phyloP scores from a whole-genome alignment of 129 eudicot genomes.

The Arctium minus region DNA sequence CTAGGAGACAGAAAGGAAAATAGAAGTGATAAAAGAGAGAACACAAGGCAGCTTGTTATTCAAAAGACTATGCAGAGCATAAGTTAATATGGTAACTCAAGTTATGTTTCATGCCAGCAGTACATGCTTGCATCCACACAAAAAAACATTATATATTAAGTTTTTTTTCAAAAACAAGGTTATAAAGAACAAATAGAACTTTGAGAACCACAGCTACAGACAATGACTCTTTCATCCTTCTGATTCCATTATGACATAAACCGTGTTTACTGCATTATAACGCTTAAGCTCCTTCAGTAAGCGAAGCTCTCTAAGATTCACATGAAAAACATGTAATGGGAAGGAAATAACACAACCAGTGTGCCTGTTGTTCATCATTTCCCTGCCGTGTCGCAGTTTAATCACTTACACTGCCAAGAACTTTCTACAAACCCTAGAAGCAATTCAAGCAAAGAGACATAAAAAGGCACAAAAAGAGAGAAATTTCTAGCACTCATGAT shows the following conservation, averaged over 20 bases:
- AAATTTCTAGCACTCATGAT: constrained; percentile 3
- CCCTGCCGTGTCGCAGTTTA: background rate
- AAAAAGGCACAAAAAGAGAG: background rate
- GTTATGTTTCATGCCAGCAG: background rate
- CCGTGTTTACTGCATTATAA: background rate
- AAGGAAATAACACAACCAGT: background rate
- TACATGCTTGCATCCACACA: background rate
- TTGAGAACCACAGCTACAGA: background rate
- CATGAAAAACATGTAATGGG: background rate
- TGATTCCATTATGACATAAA: background rate
- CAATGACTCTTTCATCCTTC: background rate
- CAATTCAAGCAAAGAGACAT: background rate
- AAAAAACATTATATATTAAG: background rate
- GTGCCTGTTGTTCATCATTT: background rate
- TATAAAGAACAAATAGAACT: background rate
- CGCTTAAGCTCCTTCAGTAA: background rate
- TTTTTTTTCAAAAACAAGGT: background rate
- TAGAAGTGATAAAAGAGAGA: background rate
- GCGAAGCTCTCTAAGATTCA: background rate
- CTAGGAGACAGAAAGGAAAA: background rate
- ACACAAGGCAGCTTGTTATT: background rate
- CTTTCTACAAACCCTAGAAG: background rate
- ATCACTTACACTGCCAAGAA: background rate
- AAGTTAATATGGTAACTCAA: background rate
- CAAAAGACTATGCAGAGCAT: background rate